Evolutionary conservation across 1,139 yeast genomes (phyloP).

Genomic region (Entelexis sorbosivorans): DNA sequence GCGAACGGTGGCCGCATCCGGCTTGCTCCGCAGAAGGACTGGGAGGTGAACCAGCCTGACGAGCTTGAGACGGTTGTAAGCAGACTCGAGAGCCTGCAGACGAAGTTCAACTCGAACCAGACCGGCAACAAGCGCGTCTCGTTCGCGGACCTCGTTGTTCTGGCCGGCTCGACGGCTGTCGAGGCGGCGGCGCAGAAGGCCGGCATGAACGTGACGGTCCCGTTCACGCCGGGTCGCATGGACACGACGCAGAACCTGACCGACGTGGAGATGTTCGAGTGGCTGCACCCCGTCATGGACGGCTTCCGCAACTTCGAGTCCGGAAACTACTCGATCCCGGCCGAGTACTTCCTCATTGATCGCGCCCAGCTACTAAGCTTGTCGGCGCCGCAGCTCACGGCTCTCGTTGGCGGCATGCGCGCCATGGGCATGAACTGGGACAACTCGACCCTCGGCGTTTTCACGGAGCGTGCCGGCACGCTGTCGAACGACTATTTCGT

Average conservation of each 20-base stretch:
- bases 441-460: slow-evolving; percentile 14
- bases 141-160: slow-evolving; percentile 20
- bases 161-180: slow-evolving; percentile 19
- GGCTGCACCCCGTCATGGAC: slow-evolving; percentile 22
- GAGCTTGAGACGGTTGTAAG: slow-evolving; percentile 16
- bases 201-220: slow-evolving; percentile 16
- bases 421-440: slow-evolving; percentile 20
- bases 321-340: slow-evolving; percentile 16
- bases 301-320: slow-evolving; percentile 21
- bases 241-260: slow-evolving; percentile 18
- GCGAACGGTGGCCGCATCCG: slow-evolving; percentile 22
- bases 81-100: slow-evolving; percentile 8
- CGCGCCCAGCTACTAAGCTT: slow-evolving; percentile 20
- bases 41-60: slow-evolving; percentile 22
- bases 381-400: slow-evolving; percentile 20
- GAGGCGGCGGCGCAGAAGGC: slow-evolving; percentile 17
- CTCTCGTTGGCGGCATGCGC: slow-evolving; percentile 21
- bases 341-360: slow-evolving; percentile 20
- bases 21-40: slow-evolving; percentile 19
- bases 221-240: slow-evolving; percentile 20
- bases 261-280: slow-evolving; percentile 18
- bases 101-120: slow-evolving; percentile 12
- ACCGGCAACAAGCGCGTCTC: slow-evolving; percentile 14
- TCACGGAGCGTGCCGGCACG: slow-evolving; percentile 15
- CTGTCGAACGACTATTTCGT: slow-evolving; percentile 20